A percentile compares a stretch with the other conserved stretches of the same genome.
Evolutionary conservation across 768 basidiomycete species (phyloP).

Genomic region (Pleurotus tuber-regium): DNA sequence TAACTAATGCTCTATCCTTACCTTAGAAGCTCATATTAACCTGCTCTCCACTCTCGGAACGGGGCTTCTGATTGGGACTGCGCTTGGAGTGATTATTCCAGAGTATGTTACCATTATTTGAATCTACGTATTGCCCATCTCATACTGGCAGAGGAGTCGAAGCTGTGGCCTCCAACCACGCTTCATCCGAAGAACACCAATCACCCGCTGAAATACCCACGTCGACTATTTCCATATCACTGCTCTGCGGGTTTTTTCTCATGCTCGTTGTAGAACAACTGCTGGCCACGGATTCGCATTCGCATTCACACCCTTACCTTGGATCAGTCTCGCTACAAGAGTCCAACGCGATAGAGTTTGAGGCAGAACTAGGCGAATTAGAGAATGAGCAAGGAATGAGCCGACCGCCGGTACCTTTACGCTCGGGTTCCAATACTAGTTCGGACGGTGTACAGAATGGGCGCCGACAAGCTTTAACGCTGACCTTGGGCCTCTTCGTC

Average conservation of each 20-base stretch:
- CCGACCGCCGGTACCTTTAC: conserved; percentile 10
- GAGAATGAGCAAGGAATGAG: conserved; percentile 39
- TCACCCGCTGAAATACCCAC: conserved; percentile 40
- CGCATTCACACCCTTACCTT: conserved; percentile 25
- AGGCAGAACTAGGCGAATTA: conserved; percentile 60
- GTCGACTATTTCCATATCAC: conserved; percentile 56
- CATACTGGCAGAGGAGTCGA: conserved; percentile 65
- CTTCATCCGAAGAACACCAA: background rate
- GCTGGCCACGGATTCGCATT: conserved; percentile 48
- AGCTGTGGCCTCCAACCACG: conserved; percentile 39
- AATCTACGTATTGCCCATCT: conserved; percentile 1
- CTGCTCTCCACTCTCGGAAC: conserved; percentile 61
- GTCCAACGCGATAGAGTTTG: conserved; percentile 37
- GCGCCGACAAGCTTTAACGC: conserved; percentile 49
- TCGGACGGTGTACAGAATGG: conserved; percentile 8
- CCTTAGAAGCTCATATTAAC: conserved; percentile 38
- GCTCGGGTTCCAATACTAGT: conserved; percentile 17
- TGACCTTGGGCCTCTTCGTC: conserved; percentile 83
- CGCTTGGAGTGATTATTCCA: conserved; percentile 88
- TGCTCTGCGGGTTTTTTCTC: conserved; percentile 58
- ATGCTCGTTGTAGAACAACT: conserved; percentile 73
- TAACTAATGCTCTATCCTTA: conserved; percentile 12
- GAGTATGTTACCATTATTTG: conserved; percentile 57
- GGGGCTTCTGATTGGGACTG: conserved; percentile 86
- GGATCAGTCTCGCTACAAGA: conserved; percentile 24